Evolutionary conservation across 2,329 filamentous ascomycete genomes (phyloP), one percentile per base, ranked within the genome.

Genomic region (Fusarium sp.): DNA sequence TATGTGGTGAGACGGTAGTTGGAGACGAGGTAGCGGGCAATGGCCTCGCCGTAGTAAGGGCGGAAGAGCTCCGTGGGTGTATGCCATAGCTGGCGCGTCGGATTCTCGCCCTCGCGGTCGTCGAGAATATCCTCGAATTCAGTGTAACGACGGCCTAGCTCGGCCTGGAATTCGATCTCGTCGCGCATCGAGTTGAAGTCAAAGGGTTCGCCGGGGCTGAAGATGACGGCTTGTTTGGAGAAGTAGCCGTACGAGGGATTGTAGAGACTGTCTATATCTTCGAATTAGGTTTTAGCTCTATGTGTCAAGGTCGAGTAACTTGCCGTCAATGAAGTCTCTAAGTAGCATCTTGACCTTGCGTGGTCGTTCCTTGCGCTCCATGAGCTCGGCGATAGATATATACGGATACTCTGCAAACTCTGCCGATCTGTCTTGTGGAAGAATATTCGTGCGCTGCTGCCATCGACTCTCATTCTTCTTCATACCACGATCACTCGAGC

Each of bases 1-100:
- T 96, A 98, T 57, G 94, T 89, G 44, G 93, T 93, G 78, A 98
- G 89, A 78, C 96, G 94, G 86, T 99, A 99, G 83, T 99, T 98
- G 71, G 93, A 91, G 71, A 98, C 91, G 44, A 99, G 88, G 79
- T 98, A 98, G 21, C 95, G 91, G n/a, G 95, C 96, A 72, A 99
- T 93, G 34, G 96, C 93, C 84, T 99, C 94, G 76, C 95, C 97
- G 79, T 99, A 99, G 81, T 95, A 97, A 0, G 97, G 96, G 33
- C 93, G 89, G 83, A 99, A 99, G 21, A 99, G 89, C 83, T 99
- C 96, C 0, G 96, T 99, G 0, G 97, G 96, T 14, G 96, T 99
- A 80, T 99, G 97, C 96, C 96, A 99, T 45, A 99, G 85, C 82
- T 99, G 96, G 11, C 96, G 89, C 40, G 93, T 91, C 47, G 82